Evolutionary conservation across 495 filamentous ascomycete species (phyloP).

Genomic region (Baudoinia panamericana): DNA sequence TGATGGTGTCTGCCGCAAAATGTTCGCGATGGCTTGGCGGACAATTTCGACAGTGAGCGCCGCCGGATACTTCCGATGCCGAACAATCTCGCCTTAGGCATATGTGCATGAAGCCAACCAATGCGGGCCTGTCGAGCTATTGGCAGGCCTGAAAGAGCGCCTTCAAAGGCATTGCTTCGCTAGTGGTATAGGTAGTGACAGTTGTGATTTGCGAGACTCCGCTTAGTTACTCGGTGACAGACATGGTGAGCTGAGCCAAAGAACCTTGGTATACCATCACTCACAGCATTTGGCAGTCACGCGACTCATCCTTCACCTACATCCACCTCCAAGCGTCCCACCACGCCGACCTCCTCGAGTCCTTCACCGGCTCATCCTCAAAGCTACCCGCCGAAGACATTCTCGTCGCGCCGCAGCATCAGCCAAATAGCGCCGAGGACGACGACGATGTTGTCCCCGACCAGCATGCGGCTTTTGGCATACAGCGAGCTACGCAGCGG

Average conservation of each 20-base stretch:
- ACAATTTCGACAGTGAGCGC: slow-evolving; percentile 1
- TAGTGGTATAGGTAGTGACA: too few relatives aligned
- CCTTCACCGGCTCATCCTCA: slow-evolving; percentile 21
- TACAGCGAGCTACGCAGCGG: slow-evolving; percentile 65
- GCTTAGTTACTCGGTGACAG: too few relatives aligned
- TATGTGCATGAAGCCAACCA: too few relatives aligned
- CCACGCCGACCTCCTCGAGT: slow-evolving; percentile 86
- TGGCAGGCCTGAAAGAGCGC: too few relatives aligned
- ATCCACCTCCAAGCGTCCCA: slow-evolving; percentile 71
- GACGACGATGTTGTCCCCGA: slow-evolving; percentile 95
- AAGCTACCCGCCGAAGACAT: slow-evolving; percentile 45
- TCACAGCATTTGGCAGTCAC: too few relatives aligned
- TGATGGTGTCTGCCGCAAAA: neutral
- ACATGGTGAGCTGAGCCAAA: too few relatives aligned
- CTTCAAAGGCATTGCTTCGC: too few relatives aligned
- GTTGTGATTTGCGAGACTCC: too few relatives aligned
- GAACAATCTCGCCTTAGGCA: too few relatives aligned
- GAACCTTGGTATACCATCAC: too few relatives aligned
- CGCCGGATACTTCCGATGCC: too few relatives aligned
- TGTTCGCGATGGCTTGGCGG: neutral
- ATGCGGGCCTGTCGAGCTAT: too few relatives aligned
- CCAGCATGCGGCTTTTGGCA: slow-evolving; percentile 94
- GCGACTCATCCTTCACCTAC: slow-evolving; percentile 78
- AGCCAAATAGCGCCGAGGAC: slow-evolving; percentile 91
- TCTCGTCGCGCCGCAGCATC: slow-evolving; percentile 76